Base-by-base conservation (phyloP, 2,329 filamentous ascomycete genomes). In the Podosphaera aphanis region DNA sequence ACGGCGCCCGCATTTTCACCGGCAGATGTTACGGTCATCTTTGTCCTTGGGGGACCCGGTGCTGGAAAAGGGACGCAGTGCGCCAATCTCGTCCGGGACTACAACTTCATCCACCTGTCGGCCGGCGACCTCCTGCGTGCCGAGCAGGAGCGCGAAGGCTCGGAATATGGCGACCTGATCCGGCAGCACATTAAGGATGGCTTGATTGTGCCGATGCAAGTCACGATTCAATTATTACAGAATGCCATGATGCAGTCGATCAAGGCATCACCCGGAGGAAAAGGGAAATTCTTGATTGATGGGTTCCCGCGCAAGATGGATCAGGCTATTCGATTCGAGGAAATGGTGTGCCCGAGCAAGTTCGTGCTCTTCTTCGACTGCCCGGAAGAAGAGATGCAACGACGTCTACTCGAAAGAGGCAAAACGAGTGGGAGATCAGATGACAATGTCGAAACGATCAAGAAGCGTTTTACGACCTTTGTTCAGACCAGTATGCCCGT, bases 11-110 rank as follows among this genome's bases (percentile, higher is more conserved):
- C 11, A 58, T 94, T 93, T 71, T 77, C 74, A 48, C 66, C 79
- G 43, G 58, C 74, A 47, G 70, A 85, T 49, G 83, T 92, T 27
- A 90, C 84, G n/a, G 86, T 95, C 48, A 67, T 98, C 62, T 95
- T 93, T 67, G 84, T 95, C 51, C 84, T 98, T 50, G 88, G 88
- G 62, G 90, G 90, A 2, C 90, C 90, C 13, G 90, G 90, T 52
- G 83, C 86, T 51, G 90, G 90, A 57, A 98, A 98, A 63, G 90
- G 90, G 56, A 98, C 90, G 2, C 88, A 98, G 64, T 95, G 88
- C 68, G 73, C 76, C 53, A 82, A 83, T 52, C 77, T 98, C 29
- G 88, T 94, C 44, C 67, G 73, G 40, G 76, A 90, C 62, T 92
- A 93, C 62, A 77, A 79, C 61, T 95, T 95, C 74, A 80, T 75